Conservation (phyloP, 2,329 filamentous ascomycete species). For the Trichophyton simii region DNA sequence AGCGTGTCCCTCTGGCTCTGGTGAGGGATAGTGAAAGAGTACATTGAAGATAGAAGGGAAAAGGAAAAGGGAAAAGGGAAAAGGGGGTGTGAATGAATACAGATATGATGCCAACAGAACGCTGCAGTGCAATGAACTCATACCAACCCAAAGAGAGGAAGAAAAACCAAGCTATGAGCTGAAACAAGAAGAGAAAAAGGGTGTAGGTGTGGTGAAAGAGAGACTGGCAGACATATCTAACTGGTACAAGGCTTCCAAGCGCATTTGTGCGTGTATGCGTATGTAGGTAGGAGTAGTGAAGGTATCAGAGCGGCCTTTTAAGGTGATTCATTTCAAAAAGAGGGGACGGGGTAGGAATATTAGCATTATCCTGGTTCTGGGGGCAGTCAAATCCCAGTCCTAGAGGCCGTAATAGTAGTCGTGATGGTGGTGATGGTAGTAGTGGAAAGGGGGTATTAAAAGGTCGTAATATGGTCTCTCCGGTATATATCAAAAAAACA, state of each 20-base stretch:
- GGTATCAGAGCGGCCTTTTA: background rate
- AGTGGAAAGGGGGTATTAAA: background rate
- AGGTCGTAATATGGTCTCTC: background rate
- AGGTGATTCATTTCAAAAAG: background rate
- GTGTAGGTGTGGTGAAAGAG: background rate
- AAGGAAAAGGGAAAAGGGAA: background rate
- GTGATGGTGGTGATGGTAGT: background rate
- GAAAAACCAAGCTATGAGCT: background rate
- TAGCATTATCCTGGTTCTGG: background rate
- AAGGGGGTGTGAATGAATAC: background rate
- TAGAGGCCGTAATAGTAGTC: background rate
- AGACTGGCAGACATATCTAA: background rate
- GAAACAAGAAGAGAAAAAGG: background rate
- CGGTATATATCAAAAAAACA: constrained; percentile 1
- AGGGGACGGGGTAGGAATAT: background rate
- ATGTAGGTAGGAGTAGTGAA: background rate
- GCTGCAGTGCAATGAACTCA: constrained; percentile 1
- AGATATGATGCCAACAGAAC: background rate
- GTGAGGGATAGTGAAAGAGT: background rate
- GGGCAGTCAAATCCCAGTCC: too few relatives aligned
- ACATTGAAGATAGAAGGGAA: too few relatives aligned
- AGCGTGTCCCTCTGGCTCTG: background rate
- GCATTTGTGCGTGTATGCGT: background rate
- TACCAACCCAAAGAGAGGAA: background rate
- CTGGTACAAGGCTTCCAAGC: background rate